Conservation (phyloP, 2,329 filamentous ascomycete genomes). For the Westerdykella ornata region DNA sequence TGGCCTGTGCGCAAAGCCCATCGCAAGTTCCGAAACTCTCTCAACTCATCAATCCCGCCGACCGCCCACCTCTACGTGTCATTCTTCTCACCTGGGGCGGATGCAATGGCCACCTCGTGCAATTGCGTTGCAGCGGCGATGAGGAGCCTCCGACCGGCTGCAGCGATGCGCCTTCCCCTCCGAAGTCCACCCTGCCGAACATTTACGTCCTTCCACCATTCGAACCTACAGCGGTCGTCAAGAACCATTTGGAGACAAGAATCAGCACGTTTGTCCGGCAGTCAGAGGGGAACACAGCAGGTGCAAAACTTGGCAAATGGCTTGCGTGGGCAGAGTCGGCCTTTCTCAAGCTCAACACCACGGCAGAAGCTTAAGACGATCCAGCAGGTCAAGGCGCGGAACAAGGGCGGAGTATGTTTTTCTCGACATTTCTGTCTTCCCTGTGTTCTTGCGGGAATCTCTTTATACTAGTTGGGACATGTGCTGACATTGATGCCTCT, state of each 20-base stretch:
- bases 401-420: constrained; percentile 30
- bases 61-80: no score
- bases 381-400: constrained; percentile 30
- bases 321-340: constrained; percentile 12
- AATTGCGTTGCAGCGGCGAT: constrained; percentile 19
- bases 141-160: constrained; percentile 8
- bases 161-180: constrained; percentile 10
- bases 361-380: constrained; percentile 32
- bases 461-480: background rate
- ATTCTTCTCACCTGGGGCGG: no score
- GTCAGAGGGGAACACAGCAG: constrained; percentile 1
- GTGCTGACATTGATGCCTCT: constrained; percentile 8
- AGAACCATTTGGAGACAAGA: constrained; percentile 7
- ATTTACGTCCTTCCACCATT: constrained; percentile 16
- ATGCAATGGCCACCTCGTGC: constrained; percentile 1
- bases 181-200: constrained; percentile 19
- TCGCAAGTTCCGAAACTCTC: constrained; percentile 3
- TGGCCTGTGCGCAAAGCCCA: constrained; percentile 7
- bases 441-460: background rate
- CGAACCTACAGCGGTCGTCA: constrained; percentile 9
- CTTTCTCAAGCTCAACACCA: constrained; percentile 25
- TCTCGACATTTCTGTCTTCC: background rate
- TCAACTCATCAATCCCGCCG: no score
- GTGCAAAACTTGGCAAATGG: background rate
- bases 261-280: constrained; percentile 6